Evolutionary conservation across 2,329 filamentous ascomycete genomes (phyloP).

Genomic region (Cladophialophora exuberans): DNA sequence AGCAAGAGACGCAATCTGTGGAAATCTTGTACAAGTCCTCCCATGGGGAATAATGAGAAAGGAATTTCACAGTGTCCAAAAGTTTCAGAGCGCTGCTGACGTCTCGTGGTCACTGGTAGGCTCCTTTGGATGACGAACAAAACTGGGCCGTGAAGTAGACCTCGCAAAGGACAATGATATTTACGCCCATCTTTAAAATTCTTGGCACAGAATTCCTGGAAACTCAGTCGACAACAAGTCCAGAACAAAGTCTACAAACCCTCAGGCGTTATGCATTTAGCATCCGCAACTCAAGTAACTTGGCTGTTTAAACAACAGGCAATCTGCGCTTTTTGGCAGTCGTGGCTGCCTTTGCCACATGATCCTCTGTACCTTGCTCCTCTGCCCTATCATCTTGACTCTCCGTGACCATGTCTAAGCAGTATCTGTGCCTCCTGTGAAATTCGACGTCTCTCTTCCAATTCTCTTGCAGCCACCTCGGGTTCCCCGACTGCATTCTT

Average conservation of each 20-base stretch:
- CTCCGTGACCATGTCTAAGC: too few species aligned
- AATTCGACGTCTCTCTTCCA: constrained; percentile 19
- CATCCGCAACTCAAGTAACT: too few species aligned
- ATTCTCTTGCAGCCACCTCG: constrained; percentile 20
- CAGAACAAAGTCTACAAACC: too few species aligned
- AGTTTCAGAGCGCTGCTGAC: neutral
- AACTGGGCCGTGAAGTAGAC: neutral
- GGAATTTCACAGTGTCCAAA: neutral
- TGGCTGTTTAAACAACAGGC: too few species aligned
- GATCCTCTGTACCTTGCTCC: too few species aligned
- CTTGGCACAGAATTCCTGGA: too few species aligned
- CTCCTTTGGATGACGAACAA: constrained; percentile 12
- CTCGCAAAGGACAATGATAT: too few species aligned
- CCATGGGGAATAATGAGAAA: neutral
- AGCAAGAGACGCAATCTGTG: neutral
- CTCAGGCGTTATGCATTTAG: too few species aligned
- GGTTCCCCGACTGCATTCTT: constrained; percentile 29
- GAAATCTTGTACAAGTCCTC: constrained; percentile 19
- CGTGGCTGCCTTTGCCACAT: too few species aligned
- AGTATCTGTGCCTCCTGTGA: constrained; percentile 16
- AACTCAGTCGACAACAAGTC: too few species aligned
- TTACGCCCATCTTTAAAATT: neutral
- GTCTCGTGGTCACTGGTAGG: neutral
- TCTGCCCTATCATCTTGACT: neutral
- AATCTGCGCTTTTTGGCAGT: too few species aligned